Evolutionary conservation across 108 stramenopile genomes (phyloP), one percentile per base, ranked within the genome.

Genomic region (Nitzschia palea): DNA sequence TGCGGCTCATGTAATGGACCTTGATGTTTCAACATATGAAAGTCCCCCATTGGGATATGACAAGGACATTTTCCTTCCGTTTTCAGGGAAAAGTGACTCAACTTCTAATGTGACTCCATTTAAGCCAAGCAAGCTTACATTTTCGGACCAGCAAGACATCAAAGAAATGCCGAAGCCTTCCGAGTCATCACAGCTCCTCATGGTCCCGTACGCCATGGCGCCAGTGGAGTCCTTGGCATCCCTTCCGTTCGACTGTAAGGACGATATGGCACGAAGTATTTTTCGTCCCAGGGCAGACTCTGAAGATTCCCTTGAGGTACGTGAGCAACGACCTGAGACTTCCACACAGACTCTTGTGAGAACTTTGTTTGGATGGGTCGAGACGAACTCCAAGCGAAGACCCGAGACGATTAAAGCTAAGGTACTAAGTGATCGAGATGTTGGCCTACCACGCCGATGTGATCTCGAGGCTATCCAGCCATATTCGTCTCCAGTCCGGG

Each of bases 371-470:
- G 54, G 54, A 6, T 55, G 54, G 54, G 27, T 55, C 54, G 54
- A 55, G 27, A 51, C 18, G 5, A 6, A 17, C 8, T 28, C 26
- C 27, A n/a, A 8, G 14, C 25, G 20, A 31, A 5, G 27, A 5
- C 6, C 54, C 29, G 30, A 9, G 4, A 23, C 54, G 5, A 55
- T 55, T 14, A 55, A 55, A 31, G 54, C 54, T 20, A 55, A 31
- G 30, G 54, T 55, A 55, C 54, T 55, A 8, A 55, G 30, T 17
- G 54, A 55, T 55, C 28, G 54, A 55, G 54, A 55, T n/a, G 54
- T 55, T 5, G 28, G 54, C 10, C 28, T 55, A 6, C 23, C 4
- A 20, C 47, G 22, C 18, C 47, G 18, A 4, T 18, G 8, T 12
- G 47, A 48, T 48, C 15, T n/a, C n/a, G n/a, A n/a, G n/a, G n/a